Base-by-base conservation (phyloP, 2,329 filamentous ascomycete genomes). In the Scortechinia acanthostroma region DNA sequence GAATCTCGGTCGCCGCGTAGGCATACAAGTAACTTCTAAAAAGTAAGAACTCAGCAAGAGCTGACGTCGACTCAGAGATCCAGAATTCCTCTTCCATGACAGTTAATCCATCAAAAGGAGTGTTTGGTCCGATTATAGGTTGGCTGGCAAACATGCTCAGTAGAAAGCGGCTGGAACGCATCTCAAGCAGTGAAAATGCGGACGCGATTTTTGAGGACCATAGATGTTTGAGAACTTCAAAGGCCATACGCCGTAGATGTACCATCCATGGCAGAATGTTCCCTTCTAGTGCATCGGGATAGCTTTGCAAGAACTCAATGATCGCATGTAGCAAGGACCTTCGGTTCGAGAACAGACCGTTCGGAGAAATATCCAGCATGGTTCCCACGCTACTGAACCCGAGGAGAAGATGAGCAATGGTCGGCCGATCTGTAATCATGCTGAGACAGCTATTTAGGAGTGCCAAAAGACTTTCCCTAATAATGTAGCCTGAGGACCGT, bases 381-480 rank as follows among this genome's bases (percentile, higher is more conserved):
- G 67, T 71, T 21, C 73, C 72, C 22, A 69, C 63, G 50, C 76
- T 79, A 42, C 64, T 62, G 53, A 83, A 82, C 2, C 80, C 80
- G 21, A 84, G 67, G 5, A 84, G 62, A 43, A 80, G 68, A 57
- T 84, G 80, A 3, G 80, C 80, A 46, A 84, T 63, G 17, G 70
- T 79, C 4, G 80, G 78, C 23, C 69, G 64, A 47, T 73, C 69
- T 6, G 70, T 69, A n/a, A 77, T 70, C 17, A 70, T 68, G 22
- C 67, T 64, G 4, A 84, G 64, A 51, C 76, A 80, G 44, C 69
- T 71, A 50, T 76, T 76, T 44, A 84, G 62, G 49, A 83, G 74
- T 20, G 74, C 70, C 4, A 83, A 61, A 4, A 83, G 61, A 22
- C 70, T 70, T 43, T 75, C 63, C 51, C 80, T 78, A 52, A 80